These are phyloP conservation scores for Phytopythium boreale DNA, from an alignment of 352 stramenopile species.

Conservation along the genomic window DNA sequence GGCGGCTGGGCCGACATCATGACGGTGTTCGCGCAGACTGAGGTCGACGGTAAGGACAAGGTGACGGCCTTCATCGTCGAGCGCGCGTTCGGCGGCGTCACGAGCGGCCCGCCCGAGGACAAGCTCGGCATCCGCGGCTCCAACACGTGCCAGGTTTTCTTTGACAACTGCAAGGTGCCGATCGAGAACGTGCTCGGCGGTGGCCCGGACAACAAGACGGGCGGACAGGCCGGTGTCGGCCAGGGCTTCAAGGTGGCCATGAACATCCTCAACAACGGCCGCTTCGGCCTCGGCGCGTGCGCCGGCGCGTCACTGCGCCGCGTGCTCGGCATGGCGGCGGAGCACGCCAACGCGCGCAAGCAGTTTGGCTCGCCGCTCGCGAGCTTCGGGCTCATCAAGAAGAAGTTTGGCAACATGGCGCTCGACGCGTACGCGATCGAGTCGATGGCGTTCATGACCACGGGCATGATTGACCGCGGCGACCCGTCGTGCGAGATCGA, in stretches of 20 bases:
- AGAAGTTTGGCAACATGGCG: slow-evolving; percentile 85
- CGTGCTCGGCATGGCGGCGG: slow-evolving; percentile 57
- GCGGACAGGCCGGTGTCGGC: slow-evolving; percentile 68
- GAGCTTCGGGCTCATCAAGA: slow-evolving; percentile 84
- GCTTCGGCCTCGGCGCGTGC: slow-evolving; percentile 79
- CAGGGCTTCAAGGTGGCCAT: slow-evolving; percentile 93
- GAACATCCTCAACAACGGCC: slow-evolving; percentile 94
- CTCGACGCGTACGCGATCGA: slow-evolving; percentile 84
- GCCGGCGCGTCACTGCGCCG: slow-evolving; percentile 68
- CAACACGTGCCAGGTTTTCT: slow-evolving; percentile 96
- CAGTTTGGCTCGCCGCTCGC: slow-evolving; percentile 76
- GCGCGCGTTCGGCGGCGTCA: slow-evolving; percentile 89
- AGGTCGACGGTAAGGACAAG: slow-evolving; percentile 95
- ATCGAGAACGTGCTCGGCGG: slow-evolving; percentile 89
- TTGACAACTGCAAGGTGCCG: slow-evolving; percentile 94
- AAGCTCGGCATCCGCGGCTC: slow-evolving; percentile 97
- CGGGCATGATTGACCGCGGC: slow-evolving; percentile 85
- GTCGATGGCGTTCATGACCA: slow-evolving; percentile 89
- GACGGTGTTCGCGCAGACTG: slow-evolving; percentile 95
- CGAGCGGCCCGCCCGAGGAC: slow-evolving; percentile 91
- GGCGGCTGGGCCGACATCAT: slow-evolving; percentile 95
- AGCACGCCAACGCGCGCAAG: slow-evolving; percentile 78
- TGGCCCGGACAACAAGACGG: slow-evolving; percentile 68
- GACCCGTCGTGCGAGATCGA: slow-evolving; percentile 86
- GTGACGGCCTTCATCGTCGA: slow-evolving; percentile 98